A percentile compares a stretch with the other conserved stretches of the same genome.
Conservation (phyloP, 192 early-diverging fungal species). For the Funneliformis geosporum region DNA sequence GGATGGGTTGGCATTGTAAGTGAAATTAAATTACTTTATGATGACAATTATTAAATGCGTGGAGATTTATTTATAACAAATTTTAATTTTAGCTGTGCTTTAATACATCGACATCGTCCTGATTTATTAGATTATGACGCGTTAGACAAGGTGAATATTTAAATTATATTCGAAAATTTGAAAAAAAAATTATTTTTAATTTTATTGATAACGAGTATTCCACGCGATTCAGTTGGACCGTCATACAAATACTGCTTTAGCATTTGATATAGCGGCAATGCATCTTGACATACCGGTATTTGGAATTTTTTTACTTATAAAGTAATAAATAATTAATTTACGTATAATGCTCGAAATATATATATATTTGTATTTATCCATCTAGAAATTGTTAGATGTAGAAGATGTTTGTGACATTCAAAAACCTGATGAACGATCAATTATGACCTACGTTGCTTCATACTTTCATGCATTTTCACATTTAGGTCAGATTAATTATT, state of each 20-base stretch:
- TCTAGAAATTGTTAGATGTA: conserved; percentile 83
- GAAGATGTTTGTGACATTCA: conserved; percentile 92
- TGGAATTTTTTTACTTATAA: neutral
- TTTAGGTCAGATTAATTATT: conserved; percentile 52
- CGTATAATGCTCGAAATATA: neutral
- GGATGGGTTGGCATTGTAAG: conserved; percentile 89
- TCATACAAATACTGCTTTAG: conserved; percentile 86
- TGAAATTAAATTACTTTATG: neutral
- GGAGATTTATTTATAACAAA: conserved; percentile 8
- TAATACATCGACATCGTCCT: conserved; percentile 97
- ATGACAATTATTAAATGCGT: neutral
- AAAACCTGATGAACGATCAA: conserved; percentile 94
- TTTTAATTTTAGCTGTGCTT: conserved; percentile 65
- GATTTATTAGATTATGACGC: conserved; percentile 88
- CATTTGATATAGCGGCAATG: conserved; percentile 91
- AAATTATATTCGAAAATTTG: neutral
- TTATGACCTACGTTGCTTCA: conserved; percentile 98
- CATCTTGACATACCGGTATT: conserved; percentile 82
- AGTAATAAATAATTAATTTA: neutral
- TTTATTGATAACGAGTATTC: too few species aligned
- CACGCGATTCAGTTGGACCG: conserved; percentile 51
- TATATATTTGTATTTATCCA: neutral
- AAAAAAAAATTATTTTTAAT: neutral
- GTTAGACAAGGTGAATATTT: conserved; percentile 67
- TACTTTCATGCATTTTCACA: conserved; percentile 98